Evolutionary conservation across 164 flowering plant genomes (phyloP).

Genomic region (Vitis labrusca): DNA sequence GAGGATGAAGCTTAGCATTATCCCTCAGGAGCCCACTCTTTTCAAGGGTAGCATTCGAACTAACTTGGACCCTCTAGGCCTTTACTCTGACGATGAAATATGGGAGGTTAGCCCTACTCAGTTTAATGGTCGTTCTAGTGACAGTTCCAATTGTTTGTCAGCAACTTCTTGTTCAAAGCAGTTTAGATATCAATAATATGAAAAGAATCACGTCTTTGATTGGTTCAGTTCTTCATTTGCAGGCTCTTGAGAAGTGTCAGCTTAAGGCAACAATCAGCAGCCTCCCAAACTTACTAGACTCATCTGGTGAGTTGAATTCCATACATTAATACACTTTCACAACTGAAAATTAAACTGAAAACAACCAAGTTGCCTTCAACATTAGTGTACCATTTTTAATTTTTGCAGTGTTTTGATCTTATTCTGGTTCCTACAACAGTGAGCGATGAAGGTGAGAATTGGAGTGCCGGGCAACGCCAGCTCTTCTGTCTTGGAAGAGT

Average conservation of each 20-base stretch:
- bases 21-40: slow-evolving; percentile 93
- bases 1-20: slow-evolving; percentile 73
- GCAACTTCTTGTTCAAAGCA: too few relatives aligned
- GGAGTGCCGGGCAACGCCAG: slow-evolving; percentile 89
- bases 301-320: slow-evolving; percentile 48
- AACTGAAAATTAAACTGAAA: too few relatives aligned
- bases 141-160: background rate
- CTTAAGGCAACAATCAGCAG: slow-evolving; percentile 51
- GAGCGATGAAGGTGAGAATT: slow-evolving; percentile 82
- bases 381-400: too few relatives aligned
- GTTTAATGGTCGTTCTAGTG: background rate
- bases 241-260: slow-evolving; percentile 86
- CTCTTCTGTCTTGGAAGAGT: slow-evolving; percentile 87
- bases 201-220: too few relatives aligned
- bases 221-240: slow-evolving; percentile 1
- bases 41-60: slow-evolving; percentile 76
- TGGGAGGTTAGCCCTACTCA: slow-evolving; percentile 57
- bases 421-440: slow-evolving; percentile 35
- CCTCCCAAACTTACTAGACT: slow-evolving; percentile 65
- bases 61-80: slow-evolving; percentile 80
- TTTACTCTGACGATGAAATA: slow-evolving; percentile 67
- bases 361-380: too few relatives aligned
- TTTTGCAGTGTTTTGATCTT: background rate
- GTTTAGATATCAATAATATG: too few relatives aligned
- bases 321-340: background rate